A percentile compares a stretch with the other conserved stretches of the same genome.
Evolutionary conservation across 2,329 filamentous ascomycete species (phyloP).

Genomic region (Fusarium pseudonygamai): DNA sequence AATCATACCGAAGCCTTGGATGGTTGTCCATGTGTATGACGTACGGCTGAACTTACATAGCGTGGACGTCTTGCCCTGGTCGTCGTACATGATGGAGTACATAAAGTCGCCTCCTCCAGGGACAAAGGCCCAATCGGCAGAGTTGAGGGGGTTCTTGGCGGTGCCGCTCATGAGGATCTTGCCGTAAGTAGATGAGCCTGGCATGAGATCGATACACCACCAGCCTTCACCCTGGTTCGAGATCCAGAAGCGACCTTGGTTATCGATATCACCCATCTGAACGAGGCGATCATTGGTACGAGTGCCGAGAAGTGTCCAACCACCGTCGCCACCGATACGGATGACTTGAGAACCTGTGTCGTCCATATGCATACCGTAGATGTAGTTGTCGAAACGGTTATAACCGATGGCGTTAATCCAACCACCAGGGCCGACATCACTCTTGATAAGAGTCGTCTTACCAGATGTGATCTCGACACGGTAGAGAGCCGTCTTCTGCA

Average conservation of each 20-base stretch:
- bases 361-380: constrained; percentile 30
- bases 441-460: constrained; percentile 27
- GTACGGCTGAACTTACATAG: constrained; percentile 36
- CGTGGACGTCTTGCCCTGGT: neutral
- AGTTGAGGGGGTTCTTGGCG: neutral
- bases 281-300: constrained; percentile 25
- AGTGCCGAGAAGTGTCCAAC: constrained; percentile 22
- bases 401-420: constrained; percentile 37
- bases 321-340: constrained; percentile 34
- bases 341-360: constrained; percentile 32
- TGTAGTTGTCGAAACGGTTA: constrained; percentile 35
- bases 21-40: constrained; percentile 23
- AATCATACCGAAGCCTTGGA: constrained; percentile 17
- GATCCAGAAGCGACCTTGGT: constrained; percentile 36
- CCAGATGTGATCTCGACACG: constrained; percentile 29
- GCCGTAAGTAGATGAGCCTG: constrained; percentile 32
- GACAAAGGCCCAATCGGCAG: constrained; percentile 39
- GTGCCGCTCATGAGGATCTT: constrained; percentile 32
- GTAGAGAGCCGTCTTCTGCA: constrained; percentile 28
- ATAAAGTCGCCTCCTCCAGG: constrained; percentile 40
- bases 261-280: constrained; percentile 39
- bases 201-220: constrained; percentile 38
- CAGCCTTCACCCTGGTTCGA: constrained; percentile 35
- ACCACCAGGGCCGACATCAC: constrained; percentile 29
- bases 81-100: constrained; percentile 24